These are phyloP conservation scores for Alternaria sp. DNA, from an alignment of 2,329 filamentous ascomycete genomes.

Conservation along the genomic window DNA sequence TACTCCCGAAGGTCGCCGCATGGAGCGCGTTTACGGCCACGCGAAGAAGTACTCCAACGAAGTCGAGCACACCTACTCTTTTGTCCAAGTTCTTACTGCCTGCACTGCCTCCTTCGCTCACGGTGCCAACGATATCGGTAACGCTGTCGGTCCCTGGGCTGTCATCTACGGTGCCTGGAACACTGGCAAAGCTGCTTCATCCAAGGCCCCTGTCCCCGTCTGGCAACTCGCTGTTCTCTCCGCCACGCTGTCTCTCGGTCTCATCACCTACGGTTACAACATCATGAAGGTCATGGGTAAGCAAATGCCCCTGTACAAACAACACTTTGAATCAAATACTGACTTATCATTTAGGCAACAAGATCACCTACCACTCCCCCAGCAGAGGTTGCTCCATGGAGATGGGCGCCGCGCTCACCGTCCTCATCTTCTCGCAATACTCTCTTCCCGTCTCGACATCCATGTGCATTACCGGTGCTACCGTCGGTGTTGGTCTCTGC, in stretches of 20 bases:
- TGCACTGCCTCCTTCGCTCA: slow-evolving; percentile 61
- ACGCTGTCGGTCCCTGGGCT: slow-evolving; percentile 51
- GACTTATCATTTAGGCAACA: background rate
- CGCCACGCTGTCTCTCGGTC: slow-evolving; percentile 67
- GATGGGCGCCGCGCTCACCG: slow-evolving; percentile 78
- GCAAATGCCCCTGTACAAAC: too few relatives aligned
- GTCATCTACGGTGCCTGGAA: slow-evolving; percentile 51
- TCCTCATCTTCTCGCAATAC: slow-evolving; percentile 78
- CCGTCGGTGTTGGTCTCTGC: slow-evolving; percentile 79
- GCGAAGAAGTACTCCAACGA: slow-evolving; percentile 51
- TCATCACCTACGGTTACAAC: slow-evolving; percentile 81
- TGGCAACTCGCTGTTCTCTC: slow-evolving; percentile 80
- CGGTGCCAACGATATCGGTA: slow-evolving; percentile 72
- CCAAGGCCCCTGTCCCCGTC: slow-evolving; percentile 72
- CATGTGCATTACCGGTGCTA: slow-evolving; percentile 79
- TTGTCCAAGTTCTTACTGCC: slow-evolving; percentile 62
- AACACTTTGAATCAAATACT: too few relatives aligned
- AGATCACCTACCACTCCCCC: slow-evolving; percentile 7
- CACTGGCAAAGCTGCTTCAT: slow-evolving; percentile 68
- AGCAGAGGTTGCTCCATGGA: slow-evolving; percentile 72
- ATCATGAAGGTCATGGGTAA: slow-evolving; percentile 87
- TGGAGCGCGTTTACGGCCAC: slow-evolving; percentile 70
- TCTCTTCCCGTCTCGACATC: slow-evolving; percentile 74
- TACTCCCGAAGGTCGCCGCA: slow-evolving; percentile 76
- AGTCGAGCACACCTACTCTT: slow-evolving; percentile 55